These are phyloP conservation scores for Mollisiaceae sp. DNA, from an alignment of 2,329 filamentous ascomycete species.

Conservation along the genomic window DNA sequence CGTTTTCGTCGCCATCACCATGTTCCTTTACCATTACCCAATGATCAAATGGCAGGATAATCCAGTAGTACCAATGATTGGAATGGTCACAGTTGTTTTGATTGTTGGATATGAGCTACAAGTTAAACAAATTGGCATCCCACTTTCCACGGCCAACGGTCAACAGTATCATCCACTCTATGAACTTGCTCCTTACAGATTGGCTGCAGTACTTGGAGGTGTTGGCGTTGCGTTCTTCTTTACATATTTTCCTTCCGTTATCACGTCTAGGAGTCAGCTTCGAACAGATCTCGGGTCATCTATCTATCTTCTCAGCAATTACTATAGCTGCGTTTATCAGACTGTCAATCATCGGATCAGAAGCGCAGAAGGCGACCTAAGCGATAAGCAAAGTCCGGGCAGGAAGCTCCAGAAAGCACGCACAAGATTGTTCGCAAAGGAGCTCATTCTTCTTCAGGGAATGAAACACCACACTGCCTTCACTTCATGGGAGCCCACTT, in stretches of 20 bases:
- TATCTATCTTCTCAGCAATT: slow-evolving; percentile 73
- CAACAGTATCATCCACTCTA: slow-evolving; percentile 73
- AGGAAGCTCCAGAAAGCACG: slow-evolving; percentile 25
- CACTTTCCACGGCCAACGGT: slow-evolving; percentile 57
- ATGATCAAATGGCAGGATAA: slow-evolving; percentile 1
- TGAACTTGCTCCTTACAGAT: slow-evolving; percentile 68
- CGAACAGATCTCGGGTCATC: slow-evolving; percentile 69
- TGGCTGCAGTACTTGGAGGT: slow-evolving; percentile 68
- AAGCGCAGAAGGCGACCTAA: slow-evolving; percentile 53
- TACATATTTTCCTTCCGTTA: slow-evolving; percentile 74
- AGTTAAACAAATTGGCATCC: slow-evolving; percentile 54
- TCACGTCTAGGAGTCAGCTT: slow-evolving; percentile 71
- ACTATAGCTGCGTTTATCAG: slow-evolving; percentile 72
- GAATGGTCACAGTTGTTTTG: slow-evolving; percentile 2
- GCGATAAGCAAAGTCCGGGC: slow-evolving; percentile 12
- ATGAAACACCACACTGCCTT: slow-evolving; percentile 66
- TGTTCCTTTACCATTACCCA: slow-evolving; percentile 3
- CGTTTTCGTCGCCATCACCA: slow-evolving; percentile 54
- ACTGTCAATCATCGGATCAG: slow-evolving; percentile 56
- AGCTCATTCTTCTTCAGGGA: slow-evolving; percentile 64
- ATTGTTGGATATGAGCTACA: slow-evolving; percentile 25
- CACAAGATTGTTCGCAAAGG: slow-evolving; percentile 61
- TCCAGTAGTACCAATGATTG: slow-evolving; percentile 1
- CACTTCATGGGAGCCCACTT: slow-evolving; percentile 69
- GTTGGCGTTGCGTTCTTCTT: slow-evolving; percentile 73